Evolutionary conservation across 2,329 filamentous ascomycete genomes (phyloP), one percentile per base, ranked within the genome.

Genomic region (Boeremia exigua): DNA sequence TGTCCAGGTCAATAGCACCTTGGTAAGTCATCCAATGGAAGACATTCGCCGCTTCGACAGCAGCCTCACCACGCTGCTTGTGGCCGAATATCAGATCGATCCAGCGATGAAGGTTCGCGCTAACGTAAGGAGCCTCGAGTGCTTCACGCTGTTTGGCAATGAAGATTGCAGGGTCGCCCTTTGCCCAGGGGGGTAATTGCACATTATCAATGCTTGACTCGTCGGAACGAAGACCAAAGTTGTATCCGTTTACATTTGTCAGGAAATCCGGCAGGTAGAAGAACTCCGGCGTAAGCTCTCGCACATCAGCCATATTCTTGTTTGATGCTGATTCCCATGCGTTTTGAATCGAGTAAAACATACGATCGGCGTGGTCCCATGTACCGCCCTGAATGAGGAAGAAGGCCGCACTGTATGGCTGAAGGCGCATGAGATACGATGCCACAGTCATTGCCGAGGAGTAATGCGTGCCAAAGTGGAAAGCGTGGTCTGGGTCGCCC

Each of bases 381-480:
- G 86, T 91, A 5, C 94, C 94, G n/a, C 95, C 95, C 75, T 99
- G 95, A 1, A 99, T 84, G 8, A 98, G 81, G 17, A 98, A 86
- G 70, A 96, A 98, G 0, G 95, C 96, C 66, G 98, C 92, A 23
- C 97, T 94, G 72, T 98, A 99, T 0, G 95, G 95, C 46, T 96
- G 94, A 14, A 99, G 82, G 15, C 95, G 89, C 67, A 99, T 97
- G 36, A 99, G 83, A 69, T 97, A 99, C 0, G 93, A 97, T 11
- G 92, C 92, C 6, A 99, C 95, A 56, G 96, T 97, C 95, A 98
- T 99, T 7, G 95, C 95, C 2, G 95, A 98, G 1, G 95, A 98
- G 75, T 99, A 99, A 73, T 99, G 96, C 0, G 96, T 99, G 15
- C 95, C 95, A 65, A 98, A 99, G 72, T 99, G 95, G 73, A 97